A percentile compares a stretch with the other conserved stretches of the same genome.
Evolutionary conservation across 257 asterid genomes (phyloP).

Genomic region (Dorcoceras hygrometricum): DNA sequence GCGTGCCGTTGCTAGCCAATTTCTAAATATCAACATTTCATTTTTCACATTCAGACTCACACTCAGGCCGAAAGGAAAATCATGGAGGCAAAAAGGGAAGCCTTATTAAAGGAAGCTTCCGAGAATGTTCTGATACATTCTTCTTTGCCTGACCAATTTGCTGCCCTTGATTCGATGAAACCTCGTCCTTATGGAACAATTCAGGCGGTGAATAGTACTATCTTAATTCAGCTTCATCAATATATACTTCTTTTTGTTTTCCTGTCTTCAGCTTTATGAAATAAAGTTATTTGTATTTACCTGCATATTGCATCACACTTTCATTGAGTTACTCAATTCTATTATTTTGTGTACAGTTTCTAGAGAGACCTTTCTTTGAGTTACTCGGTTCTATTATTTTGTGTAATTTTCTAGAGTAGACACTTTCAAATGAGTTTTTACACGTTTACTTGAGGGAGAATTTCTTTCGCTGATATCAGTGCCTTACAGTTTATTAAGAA

Average conservation of each 20-base stretch:
- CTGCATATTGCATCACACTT: neutral
- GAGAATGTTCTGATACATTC: conserved; percentile 34
- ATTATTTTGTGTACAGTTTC: neutral
- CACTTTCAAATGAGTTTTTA: neutral
- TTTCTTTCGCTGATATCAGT: neutral
- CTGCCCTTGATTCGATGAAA: conserved; percentile 60
- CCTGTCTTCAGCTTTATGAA: conserved; percentile 20
- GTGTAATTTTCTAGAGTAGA: neutral
- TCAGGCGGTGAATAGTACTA: conserved; percentile 65
- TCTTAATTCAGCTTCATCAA: conserved; percentile 2
- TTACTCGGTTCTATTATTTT: no score
- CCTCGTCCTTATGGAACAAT: conserved; percentile 78
- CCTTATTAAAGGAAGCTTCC: conserved; percentile 58
- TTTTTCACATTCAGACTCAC: conserved; percentile 54
- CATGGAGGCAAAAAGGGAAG: conserved; percentile 68
- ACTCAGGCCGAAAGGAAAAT: conserved; percentile 87
- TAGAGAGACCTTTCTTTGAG: no score
- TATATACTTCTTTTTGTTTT: neutral
- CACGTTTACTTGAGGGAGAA: neutral
- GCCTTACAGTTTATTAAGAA: no score
- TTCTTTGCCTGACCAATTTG: conserved; percentile 53
- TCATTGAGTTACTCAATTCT: conserved; percentile 5
- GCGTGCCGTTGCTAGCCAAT: no score
- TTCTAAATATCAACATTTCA: conserved; percentile 7
- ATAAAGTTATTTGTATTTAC: conserved; percentile 9